These are phyloP conservation scores for Actinomucor elegans DNA, from an alignment of 371 early-diverging fungal species.

Conservation along the genomic window DNA sequence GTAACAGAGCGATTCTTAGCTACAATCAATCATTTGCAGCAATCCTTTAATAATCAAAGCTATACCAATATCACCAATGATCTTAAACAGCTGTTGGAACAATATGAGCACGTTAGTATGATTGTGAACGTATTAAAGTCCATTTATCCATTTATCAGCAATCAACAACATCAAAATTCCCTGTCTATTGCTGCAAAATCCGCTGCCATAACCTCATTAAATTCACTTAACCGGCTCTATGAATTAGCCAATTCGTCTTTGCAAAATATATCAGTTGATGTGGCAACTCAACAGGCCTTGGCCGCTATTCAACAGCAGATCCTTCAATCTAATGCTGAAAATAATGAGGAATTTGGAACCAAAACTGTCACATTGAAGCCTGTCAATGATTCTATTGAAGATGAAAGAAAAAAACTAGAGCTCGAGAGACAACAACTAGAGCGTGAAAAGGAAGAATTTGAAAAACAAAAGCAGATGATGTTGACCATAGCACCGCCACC, in stretches of 20 bases:
- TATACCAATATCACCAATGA: background rate
- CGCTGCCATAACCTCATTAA: background rate
- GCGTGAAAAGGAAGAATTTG: background rate
- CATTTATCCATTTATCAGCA: background rate
- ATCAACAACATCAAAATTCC: background rate
- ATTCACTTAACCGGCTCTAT: too few species aligned
- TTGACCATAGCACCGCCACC: background rate
- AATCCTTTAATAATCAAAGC: background rate
- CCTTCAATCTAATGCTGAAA: too few species aligned
- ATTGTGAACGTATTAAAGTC: background rate
- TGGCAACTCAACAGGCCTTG: too few species aligned
- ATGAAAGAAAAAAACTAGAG: background rate
- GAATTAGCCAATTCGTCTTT: too few species aligned
- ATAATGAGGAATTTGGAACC: too few species aligned
- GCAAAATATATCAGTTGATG: too few species aligned
- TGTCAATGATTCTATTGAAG: too few species aligned
- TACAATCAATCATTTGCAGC: background rate
- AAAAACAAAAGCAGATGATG: background rate
- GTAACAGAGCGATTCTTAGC: background rate
- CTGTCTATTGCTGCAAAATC: background rate
- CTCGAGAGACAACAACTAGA: background rate
- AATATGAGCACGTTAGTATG: background rate
- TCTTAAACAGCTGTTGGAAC: background rate
- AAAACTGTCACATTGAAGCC: too few species aligned
- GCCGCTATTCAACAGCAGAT: too few species aligned